Evolutionary conservation across 768 basidiomycete genomes (phyloP).

Genomic region (Suillus subaureus): DNA sequence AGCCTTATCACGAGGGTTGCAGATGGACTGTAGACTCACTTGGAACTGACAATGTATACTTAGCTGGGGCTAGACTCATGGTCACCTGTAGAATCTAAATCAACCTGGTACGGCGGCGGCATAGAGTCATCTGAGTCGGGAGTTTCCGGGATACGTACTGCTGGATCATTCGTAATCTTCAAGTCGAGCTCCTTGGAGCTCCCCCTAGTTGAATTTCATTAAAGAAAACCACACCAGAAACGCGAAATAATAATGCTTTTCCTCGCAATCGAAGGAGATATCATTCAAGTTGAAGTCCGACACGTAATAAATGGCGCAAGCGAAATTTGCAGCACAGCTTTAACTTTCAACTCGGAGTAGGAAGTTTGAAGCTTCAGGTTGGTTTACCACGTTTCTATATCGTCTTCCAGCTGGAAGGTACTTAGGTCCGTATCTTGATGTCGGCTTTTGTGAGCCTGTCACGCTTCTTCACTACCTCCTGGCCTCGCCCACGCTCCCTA

Average conservation of each 20-base stretch:
- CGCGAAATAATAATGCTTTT: background rate
- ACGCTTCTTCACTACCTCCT: background rate
- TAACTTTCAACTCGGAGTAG: background rate
- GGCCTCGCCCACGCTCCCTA: background rate
- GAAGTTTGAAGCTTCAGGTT: background rate
- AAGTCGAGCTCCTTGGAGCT: too few species aligned
- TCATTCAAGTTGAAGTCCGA: background rate
- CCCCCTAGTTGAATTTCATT: background rate
- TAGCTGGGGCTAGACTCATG: background rate
- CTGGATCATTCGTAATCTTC: background rate
- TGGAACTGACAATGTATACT: background rate
- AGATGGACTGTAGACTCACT: background rate
- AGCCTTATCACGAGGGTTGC: background rate
- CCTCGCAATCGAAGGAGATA: background rate
- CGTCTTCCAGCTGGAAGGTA: background rate
- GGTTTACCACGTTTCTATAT: too few species aligned
- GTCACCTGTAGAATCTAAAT: background rate
- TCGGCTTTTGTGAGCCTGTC: conserved; percentile 1
- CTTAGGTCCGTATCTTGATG: background rate
- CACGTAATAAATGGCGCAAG: background rate
- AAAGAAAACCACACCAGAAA: background rate
- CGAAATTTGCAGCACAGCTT: background rate
- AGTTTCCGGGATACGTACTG: background rate
- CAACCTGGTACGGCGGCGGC: background rate
- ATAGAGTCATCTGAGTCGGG: background rate